Evolutionary conservation across 257 asterid genomes (phyloP), one percentile per base, ranked within the genome.

Genomic region (Penstemon eatonii): DNA sequence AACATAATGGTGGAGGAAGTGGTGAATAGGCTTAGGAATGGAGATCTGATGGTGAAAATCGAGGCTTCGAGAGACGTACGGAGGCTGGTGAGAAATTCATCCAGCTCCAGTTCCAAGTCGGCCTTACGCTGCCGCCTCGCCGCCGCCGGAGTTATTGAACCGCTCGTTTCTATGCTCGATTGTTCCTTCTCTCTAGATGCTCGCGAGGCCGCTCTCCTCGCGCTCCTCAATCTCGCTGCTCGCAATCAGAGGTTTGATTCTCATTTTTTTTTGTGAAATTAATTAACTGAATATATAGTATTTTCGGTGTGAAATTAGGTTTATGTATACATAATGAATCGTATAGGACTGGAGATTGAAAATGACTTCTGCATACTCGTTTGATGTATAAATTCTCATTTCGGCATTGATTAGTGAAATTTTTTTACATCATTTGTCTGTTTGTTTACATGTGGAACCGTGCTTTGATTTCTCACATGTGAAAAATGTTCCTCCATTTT

Each of bases 221-320:
- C 97, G 57, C 88, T 91, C 76, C 96, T 91, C 74, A 91, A 91
- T 75, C 95, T 91, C 73, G 97, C 97, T 42, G 95, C 86, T 65
- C 96, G 97, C 40, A 78, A 91, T 77, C 91, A 83, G 76, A 78
- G 89, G 97, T 61, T 25, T 25, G 2, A 19, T 40, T 13, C 7
- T 11, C 39, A 7, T 3, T 60, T 41, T 60, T 41, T n/a, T 40
- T 42, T n/a, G 3, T 61, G 2, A 25, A 25, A 25, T 25, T 25
- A 25, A 25, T 25, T 33, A 58, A 36, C 49, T 12, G 65, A 44
- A 15, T 9, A 50, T 61, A 41, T 10, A 56, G 60, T 43, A 3
- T 18, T 6, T 56, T 45, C 5, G 1, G 33, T 50, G 11, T 36
- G 52, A 51, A 41, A 36, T 51, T 43, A n/a, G 51, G 50, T 56